Percentiles rank a stretch among this genome's conserved stretches.
phyloP scores from a whole-genome alignment of 2,329 filamentous ascomycete genomes.

The Claviceps pazoutovae region DNA sequence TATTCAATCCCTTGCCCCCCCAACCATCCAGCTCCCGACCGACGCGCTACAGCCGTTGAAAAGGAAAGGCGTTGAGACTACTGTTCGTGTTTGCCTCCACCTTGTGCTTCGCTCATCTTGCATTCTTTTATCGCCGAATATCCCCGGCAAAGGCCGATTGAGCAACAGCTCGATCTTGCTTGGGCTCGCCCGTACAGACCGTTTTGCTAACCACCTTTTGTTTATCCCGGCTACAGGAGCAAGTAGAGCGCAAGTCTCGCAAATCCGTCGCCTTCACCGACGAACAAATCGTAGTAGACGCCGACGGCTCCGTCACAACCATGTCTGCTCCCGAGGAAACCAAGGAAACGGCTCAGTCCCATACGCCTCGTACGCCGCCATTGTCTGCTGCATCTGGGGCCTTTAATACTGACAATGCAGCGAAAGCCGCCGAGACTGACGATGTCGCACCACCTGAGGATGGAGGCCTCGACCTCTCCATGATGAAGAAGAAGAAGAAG shows the following conservation, averaged over 20 bases:
- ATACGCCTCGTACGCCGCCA: conserved; percentile 54
- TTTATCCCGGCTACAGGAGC: conserved; percentile 8
- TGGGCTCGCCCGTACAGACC: neutral
- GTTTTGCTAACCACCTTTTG: neutral
- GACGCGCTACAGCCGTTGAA: neutral
- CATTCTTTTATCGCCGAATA: neutral
- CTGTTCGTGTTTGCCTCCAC: conserved; percentile 1
- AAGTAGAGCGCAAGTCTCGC: conserved; percentile 54
- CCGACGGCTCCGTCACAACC: conserved; percentile 73
- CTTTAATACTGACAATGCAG: conserved; percentile 34
- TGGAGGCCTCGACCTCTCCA: conserved; percentile 40
- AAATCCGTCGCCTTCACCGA: conserved; percentile 93
- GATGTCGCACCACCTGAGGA: conserved; percentile 35
- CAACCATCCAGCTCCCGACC: neutral
- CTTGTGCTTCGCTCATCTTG: neutral
- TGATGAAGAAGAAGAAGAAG: conserved; percentile 90
- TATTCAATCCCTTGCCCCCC: neutral
- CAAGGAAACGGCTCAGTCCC: conserved; percentile 70
- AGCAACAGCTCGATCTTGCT: neutral
- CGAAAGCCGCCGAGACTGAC: conserved; percentile 30
- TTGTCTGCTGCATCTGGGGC: conserved; percentile 39
- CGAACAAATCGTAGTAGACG: conserved; percentile 74
- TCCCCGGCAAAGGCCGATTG: neutral
- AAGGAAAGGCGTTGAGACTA: neutral
- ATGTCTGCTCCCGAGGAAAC: conserved; percentile 59